Evolutionary conservation across 2,329 filamentous ascomycete genomes (phyloP), one percentile per base, ranked within the genome.

Genomic region (Grosmannia penicillata): DNA sequence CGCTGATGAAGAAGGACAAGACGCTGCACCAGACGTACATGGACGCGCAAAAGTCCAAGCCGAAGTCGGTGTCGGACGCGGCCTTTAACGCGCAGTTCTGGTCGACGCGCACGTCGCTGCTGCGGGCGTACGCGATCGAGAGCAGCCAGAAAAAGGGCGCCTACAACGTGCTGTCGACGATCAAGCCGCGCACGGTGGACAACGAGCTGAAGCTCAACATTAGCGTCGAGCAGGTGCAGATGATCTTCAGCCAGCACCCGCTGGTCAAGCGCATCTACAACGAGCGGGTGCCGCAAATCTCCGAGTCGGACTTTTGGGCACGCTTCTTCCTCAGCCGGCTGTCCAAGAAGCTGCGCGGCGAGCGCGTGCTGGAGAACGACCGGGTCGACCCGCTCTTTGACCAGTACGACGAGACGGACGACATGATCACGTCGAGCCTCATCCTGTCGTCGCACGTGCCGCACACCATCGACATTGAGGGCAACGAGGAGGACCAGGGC

Each of bases 11-110:
- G 50, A 78, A 83, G 40, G 82, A 93, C 52, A 65, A 72, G 15
- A 67, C 67, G 10, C 66, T 98, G 29, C 75, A 82, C 48, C 76
- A 82, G 54, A 91, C 87, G 31, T 95, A 95, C 55, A 78, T 85
- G 61, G 85, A 94, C 52, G 82, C 85, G 1, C 65, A 86, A 35
- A 69, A 73, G 37, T 82, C 82, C 8, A 94, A 94, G 52, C 86
- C 89, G 1, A 81, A 89, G 8, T 78, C 81, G 3, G 79, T 96
- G 44, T 79, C 80, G 0, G 75, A 81, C 22, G 72, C 73, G 2
- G 79, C 86, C 32, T 94, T 96, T 56, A 86, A 89, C 48, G 68
- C 76, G 1, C 89, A 95, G 55, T 98, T 98, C 61, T 98, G 91
- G 91, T 84, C 85, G 2, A 84, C 85, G 2, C 72, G 93, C 33